A percentile compares a stretch with the other conserved stretches of the same genome.
phyloP scores from a whole-genome alignment of 441 rosid genomes.

The Bocquillonia castaneifolia region DNA sequence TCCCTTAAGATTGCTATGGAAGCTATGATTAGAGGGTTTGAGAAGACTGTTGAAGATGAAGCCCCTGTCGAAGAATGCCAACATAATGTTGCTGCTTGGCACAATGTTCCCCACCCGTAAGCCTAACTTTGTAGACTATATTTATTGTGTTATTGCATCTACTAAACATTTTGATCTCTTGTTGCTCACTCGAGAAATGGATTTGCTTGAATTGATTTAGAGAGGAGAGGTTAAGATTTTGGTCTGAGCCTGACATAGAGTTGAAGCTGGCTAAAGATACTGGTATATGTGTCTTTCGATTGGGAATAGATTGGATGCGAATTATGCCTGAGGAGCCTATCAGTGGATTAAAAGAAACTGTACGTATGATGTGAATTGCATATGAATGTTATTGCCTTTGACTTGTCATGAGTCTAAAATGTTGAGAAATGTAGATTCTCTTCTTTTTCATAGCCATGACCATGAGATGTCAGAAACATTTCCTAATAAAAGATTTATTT shows the following conservation, averaged over 20 bases:
- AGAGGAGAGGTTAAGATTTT: slow-evolving; percentile 83
- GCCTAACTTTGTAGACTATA: slow-evolving; percentile 27
- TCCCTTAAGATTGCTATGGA: slow-evolving; percentile 67
- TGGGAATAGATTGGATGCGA: slow-evolving; percentile 94
- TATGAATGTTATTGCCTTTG: slow-evolving; percentile 16
- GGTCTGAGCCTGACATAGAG: slow-evolving; percentile 96
- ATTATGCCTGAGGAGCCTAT: slow-evolving; percentile 84
- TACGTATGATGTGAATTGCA: slow-evolving; percentile 36
- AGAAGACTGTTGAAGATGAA: slow-evolving; percentile 44
- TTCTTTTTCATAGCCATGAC: neutral
- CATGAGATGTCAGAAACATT: neutral
- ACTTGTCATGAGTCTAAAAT: slow-evolving; percentile 15
- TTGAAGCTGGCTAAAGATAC: slow-evolving; percentile 81
- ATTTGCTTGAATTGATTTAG: slow-evolving; percentile 44
- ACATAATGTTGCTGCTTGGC: slow-evolving; percentile 94
- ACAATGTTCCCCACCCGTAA: slow-evolving; percentile 85
- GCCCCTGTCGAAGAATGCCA: slow-evolving; percentile 36
- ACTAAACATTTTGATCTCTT: neutral
- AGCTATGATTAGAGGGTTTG: slow-evolving; percentile 82
- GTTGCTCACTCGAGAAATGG: slow-evolving; percentile 23
- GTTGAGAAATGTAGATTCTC: slow-evolving; percentile 12
- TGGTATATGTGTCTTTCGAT: slow-evolving; percentile 70
- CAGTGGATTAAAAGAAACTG: slow-evolving; percentile 59
- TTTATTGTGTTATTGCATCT: neutral
- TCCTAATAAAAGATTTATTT: neutral